phyloP scores from a whole-genome alignment of 257 asterid species.

The Fraxinus quadrangulata region DNA sequence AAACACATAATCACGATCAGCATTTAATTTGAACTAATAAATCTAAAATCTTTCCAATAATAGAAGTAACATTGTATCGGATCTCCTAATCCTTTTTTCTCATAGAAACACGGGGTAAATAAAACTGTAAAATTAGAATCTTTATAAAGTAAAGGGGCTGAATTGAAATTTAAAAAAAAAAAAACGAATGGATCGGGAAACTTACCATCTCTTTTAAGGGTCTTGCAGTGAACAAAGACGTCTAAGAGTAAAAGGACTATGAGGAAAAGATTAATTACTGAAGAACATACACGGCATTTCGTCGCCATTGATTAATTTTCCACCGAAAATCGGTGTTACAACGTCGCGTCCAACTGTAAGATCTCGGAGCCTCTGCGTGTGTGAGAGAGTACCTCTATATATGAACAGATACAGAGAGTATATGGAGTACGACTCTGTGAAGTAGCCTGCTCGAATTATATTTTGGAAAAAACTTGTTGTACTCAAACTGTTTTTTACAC shows the following conservation, averaged over 20 bases:
- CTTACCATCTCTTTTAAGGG: slow-evolving; percentile 88
- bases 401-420: too few relatives aligned
- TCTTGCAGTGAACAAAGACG: slow-evolving; percentile 68
- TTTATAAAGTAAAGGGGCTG: neutral
- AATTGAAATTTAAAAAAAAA: neutral
- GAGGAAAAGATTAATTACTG: slow-evolving; percentile 29
- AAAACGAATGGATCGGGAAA: slow-evolving; percentile 17
- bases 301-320: slow-evolving; percentile 36
- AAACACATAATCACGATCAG: slow-evolving; percentile 16
- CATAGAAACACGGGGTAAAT: neutral
- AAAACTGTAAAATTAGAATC: slow-evolving; percentile 18
- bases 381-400: too few relatives aligned
- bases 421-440: too few relatives aligned
- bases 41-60: neutral
- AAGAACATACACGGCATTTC: slow-evolving; percentile 21
- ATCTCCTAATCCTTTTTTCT: neutral
- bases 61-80: too few relatives aligned
- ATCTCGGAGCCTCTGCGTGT: neutral
- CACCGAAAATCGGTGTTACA: slow-evolving; percentile 27
- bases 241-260: slow-evolving; percentile 36
- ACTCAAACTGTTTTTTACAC: too few relatives aligned
- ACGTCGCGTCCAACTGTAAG: neutral
- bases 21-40: neutral
- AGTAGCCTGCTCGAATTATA: too few relatives aligned
- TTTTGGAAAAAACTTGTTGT: too few relatives aligned